Evolutionary conservation across 148 eudicot genomes (phyloP), one percentile per base, ranked within the genome.

Genomic region (Chenopodium suecicum): DNA sequence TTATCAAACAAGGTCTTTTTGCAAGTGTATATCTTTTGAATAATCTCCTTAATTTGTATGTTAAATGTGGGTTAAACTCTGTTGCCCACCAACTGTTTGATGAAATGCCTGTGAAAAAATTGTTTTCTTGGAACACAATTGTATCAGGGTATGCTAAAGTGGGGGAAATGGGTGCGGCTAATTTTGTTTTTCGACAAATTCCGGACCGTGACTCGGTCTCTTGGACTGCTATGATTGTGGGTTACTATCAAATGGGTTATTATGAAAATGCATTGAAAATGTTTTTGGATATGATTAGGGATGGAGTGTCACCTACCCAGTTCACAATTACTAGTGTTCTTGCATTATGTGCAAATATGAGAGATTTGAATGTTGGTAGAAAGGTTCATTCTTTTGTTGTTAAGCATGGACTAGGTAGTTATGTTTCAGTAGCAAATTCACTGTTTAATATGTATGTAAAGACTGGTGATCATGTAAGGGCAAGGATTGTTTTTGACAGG

Each of bases 371-470:
- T 80, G 37, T 87, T 44, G 97, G 97, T 9, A 87, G 82, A 81
- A 91, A 90, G 84, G 88, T 91, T 63, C 97, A 92, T 73, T 84
- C 89, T 4, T 85, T 91, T 77, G 87, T 85, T 75, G 88, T 90
- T 67, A 91, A 91, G 75, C 86, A 88, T 37, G 92, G 94, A 71
- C 83, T 89, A 37, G 78, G 88, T 62, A 64, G 89, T 50, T 83
- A 78, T 82, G 82, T 91, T 27, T 80, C 89, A 22, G 91, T 92
- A 1, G 90, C 89, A 2, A 92, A 91, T 85, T 92, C 97, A 5
- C 86, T 92, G 72, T 82, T 91, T 78, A 92, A 91, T 89, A 91
- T 92, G 97, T 92, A 92, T 84, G 89, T 90, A 16, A 92, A 92
- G 86, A 85, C 90, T 0, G 92, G 94, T 52, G 92, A 91, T 85